Evolutionary conservation across 2,329 filamentous ascomycete genomes (phyloP).

Genomic region (Colletotrichum filicis): DNA sequence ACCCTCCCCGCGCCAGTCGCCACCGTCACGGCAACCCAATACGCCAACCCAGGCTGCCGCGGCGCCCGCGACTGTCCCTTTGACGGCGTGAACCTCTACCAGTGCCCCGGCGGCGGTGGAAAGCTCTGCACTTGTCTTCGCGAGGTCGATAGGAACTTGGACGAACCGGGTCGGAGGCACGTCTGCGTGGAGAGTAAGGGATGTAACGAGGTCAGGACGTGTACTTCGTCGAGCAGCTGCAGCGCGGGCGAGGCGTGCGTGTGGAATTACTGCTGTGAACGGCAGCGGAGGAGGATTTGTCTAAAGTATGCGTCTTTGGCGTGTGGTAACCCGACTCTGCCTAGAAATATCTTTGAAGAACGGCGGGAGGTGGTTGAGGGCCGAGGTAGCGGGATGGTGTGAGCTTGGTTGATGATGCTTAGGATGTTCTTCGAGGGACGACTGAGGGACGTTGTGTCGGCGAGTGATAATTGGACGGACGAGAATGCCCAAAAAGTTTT

Average conservation of each 20-base stretch:
- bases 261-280: constrained; percentile 11
- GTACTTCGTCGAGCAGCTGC: constrained; percentile 5
- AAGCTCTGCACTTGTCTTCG: constrained; percentile 15
- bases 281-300: constrained; percentile 7
- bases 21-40: constrained; percentile 50
- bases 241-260: constrained; percentile 18
- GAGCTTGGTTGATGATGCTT: not conserved
- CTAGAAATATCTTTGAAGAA: not conserved
- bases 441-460: not conserved
- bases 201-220: not conserved
- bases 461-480: not conserved
- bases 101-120: constrained; percentile 4
- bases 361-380: not conserved
- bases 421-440: not conserved
- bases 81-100: constrained; percentile 11
- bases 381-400: not conserved
- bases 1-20: constrained; percentile 50
- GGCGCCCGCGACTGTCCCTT: not conserved
- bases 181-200: constrained; percentile 13
- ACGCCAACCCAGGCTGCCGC: constrained; percentile 10
- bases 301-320: constrained; percentile 10
- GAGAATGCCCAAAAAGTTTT: not conserved
- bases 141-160: not conserved
- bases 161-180: not conserved
- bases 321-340: not conserved